Evolutionary conservation across 148 eudicot genomes (phyloP).

Genomic region (Camellia sinensis): DNA sequence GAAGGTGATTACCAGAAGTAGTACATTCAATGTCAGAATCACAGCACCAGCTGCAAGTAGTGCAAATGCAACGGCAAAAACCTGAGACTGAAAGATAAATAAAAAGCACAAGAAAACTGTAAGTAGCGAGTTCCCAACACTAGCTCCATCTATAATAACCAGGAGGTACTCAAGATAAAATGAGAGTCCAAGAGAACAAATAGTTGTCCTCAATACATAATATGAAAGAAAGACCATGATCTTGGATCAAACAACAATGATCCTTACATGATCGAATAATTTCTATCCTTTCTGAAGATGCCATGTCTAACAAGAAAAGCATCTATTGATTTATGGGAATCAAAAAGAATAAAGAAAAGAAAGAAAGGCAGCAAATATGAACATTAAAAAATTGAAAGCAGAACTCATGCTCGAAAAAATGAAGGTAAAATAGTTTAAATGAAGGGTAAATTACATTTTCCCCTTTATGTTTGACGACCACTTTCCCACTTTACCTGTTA

Average conservation of each 20-base stretch:
- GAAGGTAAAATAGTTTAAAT: no score
- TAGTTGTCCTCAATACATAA: neutral
- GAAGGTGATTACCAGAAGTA: constrained; percentile 72
- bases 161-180: neutral
- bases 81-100: constrained; percentile 72
- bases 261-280: neutral
- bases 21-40: constrained; percentile 85
- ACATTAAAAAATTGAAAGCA: no score
- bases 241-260: neutral
- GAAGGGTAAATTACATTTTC: no score
- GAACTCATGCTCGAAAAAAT: no score
- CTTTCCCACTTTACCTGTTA: no score
- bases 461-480: no score
- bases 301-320: neutral
- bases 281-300: neutral
- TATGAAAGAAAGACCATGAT: neutral
- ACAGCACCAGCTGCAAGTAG: constrained; percentile 98
- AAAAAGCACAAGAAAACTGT: constrained; percentile 12
- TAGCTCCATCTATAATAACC: neutral
- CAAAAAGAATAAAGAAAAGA: neutral
- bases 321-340: neutral
- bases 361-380: neutral
- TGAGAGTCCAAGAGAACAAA: neutral
- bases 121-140: neutral
- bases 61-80: constrained; percentile 97